A percentile compares a stretch with the other conserved stretches of the same genome.
phyloP scores from a whole-genome alignment of 495 filamentous ascomycete species.

The Usnea hakonensis region DNA sequence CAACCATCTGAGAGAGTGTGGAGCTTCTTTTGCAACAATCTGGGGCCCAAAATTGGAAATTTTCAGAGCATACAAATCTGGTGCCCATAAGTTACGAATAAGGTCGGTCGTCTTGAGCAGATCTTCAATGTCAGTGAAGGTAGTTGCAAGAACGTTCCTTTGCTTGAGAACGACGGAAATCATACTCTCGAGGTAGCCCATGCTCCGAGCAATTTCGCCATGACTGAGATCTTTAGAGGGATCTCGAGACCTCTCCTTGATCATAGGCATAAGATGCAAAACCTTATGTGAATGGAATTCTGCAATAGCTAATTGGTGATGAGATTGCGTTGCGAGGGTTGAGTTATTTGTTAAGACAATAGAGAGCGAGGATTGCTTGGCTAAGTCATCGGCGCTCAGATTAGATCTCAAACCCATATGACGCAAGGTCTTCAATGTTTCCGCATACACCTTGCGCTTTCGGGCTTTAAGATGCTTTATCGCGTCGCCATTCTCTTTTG shows the following conservation, averaged over 20 bases:
- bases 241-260: constrained; percentile 54
- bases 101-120: constrained; percentile 34
- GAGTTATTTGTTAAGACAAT: constrained; percentile 53
- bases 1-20: constrained; percentile 39
- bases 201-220: constrained; percentile 66
- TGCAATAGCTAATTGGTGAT: constrained; percentile 21
- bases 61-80: constrained; percentile 19
- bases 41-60: constrained; percentile 23
- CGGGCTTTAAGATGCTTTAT: constrained; percentile 81
- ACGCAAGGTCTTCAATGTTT: constrained; percentile 70
- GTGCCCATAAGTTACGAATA: constrained; percentile 39
- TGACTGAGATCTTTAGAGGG: constrained; percentile 78
- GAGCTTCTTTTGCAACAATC: not conserved
- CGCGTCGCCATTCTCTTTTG: constrained; percentile 69
- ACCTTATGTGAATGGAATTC: constrained; percentile 72
- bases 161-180: constrained; percentile 62
- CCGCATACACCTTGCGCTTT: constrained; percentile 86
- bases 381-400: constrained; percentile 57
- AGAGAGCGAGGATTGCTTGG: constrained; percentile 61
- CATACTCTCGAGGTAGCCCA: constrained; percentile 76
- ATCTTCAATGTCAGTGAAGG: constrained; percentile 32
- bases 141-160: constrained; percentile 44
- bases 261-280: constrained; percentile 59
- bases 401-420: constrained; percentile 86
- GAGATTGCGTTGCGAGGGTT: constrained; percentile 17